Base-by-base conservation (phyloP, 1,139 yeast species). In the Blastobotrys capitulatus region DNA sequence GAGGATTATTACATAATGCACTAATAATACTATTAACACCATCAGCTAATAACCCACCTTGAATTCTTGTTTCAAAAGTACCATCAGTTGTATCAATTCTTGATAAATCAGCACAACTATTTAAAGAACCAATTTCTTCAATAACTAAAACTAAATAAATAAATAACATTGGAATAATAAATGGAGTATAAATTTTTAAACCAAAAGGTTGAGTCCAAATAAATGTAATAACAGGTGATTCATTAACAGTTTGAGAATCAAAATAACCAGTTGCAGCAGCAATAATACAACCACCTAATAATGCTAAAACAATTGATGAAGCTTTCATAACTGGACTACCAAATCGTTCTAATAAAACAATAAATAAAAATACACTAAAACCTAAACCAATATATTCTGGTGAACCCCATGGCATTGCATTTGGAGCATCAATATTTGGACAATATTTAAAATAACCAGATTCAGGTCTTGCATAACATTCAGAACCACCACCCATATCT, bases 301-400 rank as follows among this genome's bases (percentile, higher is more conserved):
- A 74, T 45, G 96, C 96, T 38, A 83, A 70, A 57, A 88, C 85
- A 44, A 88, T 95, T 0, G 96, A 92, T 74, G 95, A 86, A 8
- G 95, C 85, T 65, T 85, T 86, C 94, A 88, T 85, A 59, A 88
- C 84, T 51, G 96, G 96, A n/a, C 96, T 80, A 29, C 97, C 97
- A 76, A 86, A 88, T 63, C 80, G 80, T 67, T 89, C 96, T 57
- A 84, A 78, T 35, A 86, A 54, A 50, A 88, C 75, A 59, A 89
- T 87, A 8, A 86, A 72, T 29, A 80, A 74, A 61, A 79, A 86
- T 12, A 88, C 96, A 37, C 83, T 71, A 73, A 89, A 87, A 1
- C 96, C 96, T 27, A 88, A 74, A 42, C 96, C 97, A 56, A 89
- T 69, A 61, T 83, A 88, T 63, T 82, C 78, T 9, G 96, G 95